Evolutionary conservation across 306 rosid species (phyloP).

Genomic region (Vicia villosa): DNA sequence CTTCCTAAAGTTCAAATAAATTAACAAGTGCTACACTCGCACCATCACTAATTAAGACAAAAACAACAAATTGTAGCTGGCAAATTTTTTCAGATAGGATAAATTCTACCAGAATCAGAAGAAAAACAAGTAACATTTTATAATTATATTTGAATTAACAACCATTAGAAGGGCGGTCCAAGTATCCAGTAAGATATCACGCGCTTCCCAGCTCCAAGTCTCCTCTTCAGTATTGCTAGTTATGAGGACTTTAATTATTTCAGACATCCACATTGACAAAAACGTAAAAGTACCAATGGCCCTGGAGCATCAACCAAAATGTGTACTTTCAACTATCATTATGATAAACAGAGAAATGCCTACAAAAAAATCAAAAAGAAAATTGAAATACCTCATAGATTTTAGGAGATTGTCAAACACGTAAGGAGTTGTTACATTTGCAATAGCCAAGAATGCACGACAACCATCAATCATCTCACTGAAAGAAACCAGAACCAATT

Average conservation of each 20-base stretch:
- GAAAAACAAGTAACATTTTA: constrained; percentile 26
- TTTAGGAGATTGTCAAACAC: constrained; percentile 76
- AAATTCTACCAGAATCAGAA: constrained; percentile 11
- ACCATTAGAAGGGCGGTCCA: constrained; percentile 91
- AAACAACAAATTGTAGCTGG: constrained; percentile 11
- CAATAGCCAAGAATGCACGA: constrained; percentile 87
- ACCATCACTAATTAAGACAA: constrained; percentile 13
- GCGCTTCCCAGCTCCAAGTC: constrained; percentile 96
- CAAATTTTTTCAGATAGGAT: not conserved
- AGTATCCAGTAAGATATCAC: constrained; percentile 81
- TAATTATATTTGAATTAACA: constrained; percentile 40
- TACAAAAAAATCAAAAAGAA: constrained; percentile 14
- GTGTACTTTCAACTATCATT: constrained; percentile 25
- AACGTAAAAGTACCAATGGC: constrained; percentile 72
- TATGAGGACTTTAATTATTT: constrained; percentile 76
- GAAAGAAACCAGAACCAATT: constrained; percentile 44
- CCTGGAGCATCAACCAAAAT: constrained; percentile 60
- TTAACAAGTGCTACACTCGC: not conserved
- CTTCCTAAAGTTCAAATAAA: constrained; percentile 16
- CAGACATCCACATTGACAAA: constrained; percentile 74
- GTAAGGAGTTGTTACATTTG: constrained; percentile 68
- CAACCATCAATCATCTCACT: constrained; percentile 98
- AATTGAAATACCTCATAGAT: constrained; percentile 56
- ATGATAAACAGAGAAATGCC: constrained; percentile 27
- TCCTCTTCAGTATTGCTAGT: constrained; percentile 71